A percentile compares a stretch with the other conserved stretches of the same genome.
These are phyloP conservation scores for Pseudogymnoascus destructans DNA, from an alignment of 2,329 filamentous ascomycete genomes.

Conservation along the genomic window DNA sequence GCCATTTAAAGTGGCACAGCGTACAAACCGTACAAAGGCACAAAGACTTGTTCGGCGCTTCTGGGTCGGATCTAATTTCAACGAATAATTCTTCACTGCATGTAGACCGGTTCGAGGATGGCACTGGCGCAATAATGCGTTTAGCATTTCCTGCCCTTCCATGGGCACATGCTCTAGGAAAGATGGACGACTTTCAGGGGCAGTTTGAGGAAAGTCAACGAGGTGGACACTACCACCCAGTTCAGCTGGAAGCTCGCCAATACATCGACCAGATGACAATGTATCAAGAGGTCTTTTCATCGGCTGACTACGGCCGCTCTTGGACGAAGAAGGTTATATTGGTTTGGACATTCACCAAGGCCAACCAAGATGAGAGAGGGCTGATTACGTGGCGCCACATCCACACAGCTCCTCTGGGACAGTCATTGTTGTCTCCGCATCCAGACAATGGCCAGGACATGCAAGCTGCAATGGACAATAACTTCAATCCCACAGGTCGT, in stretches of 20 bases:
- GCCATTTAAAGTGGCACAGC: conserved; percentile 44
- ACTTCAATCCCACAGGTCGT: not conserved
- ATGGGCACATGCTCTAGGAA: conserved; percentile 24
- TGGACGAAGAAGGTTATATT: conserved; percentile 48
- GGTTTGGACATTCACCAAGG: conserved; percentile 49
- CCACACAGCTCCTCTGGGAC: conserved; percentile 17
- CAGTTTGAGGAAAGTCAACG: conserved; percentile 32
- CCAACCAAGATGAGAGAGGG: conserved; percentile 36
- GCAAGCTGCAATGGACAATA: not conserved
- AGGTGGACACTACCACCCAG: conserved; percentile 29
- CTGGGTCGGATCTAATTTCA: conserved; percentile 28
- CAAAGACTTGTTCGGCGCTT: conserved; percentile 36
- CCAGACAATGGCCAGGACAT: conserved; percentile 10
- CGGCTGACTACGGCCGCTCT: conserved; percentile 31
- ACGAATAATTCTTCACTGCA: conserved; percentile 12
- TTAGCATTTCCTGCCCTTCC: conserved; percentile 22
- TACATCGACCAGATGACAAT: conserved; percentile 49
- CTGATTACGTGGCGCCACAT: conserved; percentile 50
- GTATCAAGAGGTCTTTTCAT: conserved; percentile 54
- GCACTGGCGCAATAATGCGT: conserved; percentile 17
- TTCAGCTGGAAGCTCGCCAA: conserved; percentile 34
- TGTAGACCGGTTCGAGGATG: conserved; percentile 11
- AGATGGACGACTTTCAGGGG: conserved; percentile 18
- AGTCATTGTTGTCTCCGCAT: conserved; percentile 22
- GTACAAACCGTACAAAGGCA: conserved; percentile 46